Conservation (phyloP, 306 rosid species). For the Begonia loranthoides region DNA sequence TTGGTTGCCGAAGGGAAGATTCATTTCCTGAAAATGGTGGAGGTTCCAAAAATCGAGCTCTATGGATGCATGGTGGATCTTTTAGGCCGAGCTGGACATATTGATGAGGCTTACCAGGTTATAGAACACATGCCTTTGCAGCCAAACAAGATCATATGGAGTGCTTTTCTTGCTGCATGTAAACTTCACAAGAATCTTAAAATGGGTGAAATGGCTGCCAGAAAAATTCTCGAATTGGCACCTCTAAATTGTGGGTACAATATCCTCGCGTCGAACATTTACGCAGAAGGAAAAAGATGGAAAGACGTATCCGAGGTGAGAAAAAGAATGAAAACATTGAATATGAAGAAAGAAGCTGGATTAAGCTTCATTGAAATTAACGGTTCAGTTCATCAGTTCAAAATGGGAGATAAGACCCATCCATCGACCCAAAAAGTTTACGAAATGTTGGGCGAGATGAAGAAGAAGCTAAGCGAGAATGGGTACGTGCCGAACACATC, state of each 20-base stretch:
- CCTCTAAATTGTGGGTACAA: slow-evolving; percentile 36
- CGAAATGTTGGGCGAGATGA: slow-evolving; percentile 43
- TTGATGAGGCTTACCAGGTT: slow-evolving; percentile 30
- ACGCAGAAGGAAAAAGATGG: slow-evolving; percentile 51
- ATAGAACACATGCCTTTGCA: slow-evolving; percentile 41
- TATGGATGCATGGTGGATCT: slow-evolving; percentile 64
- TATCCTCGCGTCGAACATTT: slow-evolving; percentile 55
- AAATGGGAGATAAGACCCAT: slow-evolving; percentile 40
- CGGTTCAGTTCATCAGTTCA: slow-evolving; percentile 43
- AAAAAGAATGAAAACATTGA: slow-evolving; percentile 27
- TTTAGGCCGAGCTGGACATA: slow-evolving; percentile 47
- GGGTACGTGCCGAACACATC: slow-evolving; percentile 42
- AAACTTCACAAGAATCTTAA: slow-evolving; percentile 28
- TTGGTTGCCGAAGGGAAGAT: slow-evolving; percentile 34
- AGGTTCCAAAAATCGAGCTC: slow-evolving; percentile 42
- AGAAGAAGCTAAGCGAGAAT: slow-evolving; percentile 27
- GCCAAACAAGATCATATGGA: slow-evolving; percentile 40
- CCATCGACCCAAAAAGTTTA: slow-evolving; percentile 28
- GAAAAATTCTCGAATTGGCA: slow-evolving; percentile 38
- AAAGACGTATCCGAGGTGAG: slow-evolving; percentile 33
- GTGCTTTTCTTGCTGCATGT: slow-evolving; percentile 56
- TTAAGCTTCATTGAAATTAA: slow-evolving; percentile 44
- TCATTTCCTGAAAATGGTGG: slow-evolving; percentile 33
- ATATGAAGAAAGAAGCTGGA: slow-evolving; percentile 50
- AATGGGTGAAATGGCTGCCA: slow-evolving; percentile 47